phyloP scores from a whole-genome alignment of 2,329 filamentous ascomycete species.

The Microcyclosporella mali region DNA sequence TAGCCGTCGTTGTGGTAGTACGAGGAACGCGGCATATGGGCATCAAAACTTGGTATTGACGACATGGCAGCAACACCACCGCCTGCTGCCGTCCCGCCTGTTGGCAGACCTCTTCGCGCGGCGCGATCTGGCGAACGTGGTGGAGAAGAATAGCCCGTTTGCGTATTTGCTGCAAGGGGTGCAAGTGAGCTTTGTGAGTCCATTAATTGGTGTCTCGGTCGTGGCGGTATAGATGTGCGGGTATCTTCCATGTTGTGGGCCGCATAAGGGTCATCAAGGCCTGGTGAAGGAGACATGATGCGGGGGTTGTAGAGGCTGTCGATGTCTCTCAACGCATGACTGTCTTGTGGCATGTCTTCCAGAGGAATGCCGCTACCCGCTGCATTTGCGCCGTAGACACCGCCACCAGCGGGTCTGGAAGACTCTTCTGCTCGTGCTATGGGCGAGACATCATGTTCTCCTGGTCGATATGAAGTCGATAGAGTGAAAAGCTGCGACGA shows the following conservation, averaged over 20 bases:
- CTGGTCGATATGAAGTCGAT: background rate
- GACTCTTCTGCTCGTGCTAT: too few species aligned
- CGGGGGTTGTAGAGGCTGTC: slow-evolving; percentile 24
- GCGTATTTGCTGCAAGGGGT: slow-evolving; percentile 19
- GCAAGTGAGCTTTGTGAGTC: slow-evolving; percentile 24
- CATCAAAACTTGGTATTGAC: slow-evolving; percentile 5
- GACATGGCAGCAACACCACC: slow-evolving; percentile 28
- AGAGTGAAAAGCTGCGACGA: background rate
- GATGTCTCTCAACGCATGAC: slow-evolving; percentile 22
- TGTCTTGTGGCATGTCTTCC: slow-evolving; percentile 14
- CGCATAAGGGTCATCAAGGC: slow-evolving; percentile 13
- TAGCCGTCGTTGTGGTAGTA: slow-evolving; percentile 25
- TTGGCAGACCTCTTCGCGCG: slow-evolving; percentile 5
- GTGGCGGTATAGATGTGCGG: background rate
- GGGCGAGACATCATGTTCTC: too few species aligned
- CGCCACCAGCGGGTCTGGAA: too few species aligned
- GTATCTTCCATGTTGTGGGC: slow-evolving; percentile 2
- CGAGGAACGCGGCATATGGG: slow-evolving; percentile 14
- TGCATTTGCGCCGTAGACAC: background rate
- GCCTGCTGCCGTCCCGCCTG: slow-evolving; percentile 19
- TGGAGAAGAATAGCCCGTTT: slow-evolving; percentile 9
- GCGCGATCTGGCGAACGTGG: slow-evolving; percentile 14
- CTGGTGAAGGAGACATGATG: slow-evolving; percentile 17
- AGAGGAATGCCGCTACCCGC: background rate
- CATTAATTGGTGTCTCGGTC: slow-evolving; percentile 7